A percentile compares a stretch with the other conserved stretches of the same genome.
phyloP scores from a whole-genome alignment of 2,329 filamentous ascomycete species.

The Rachicladosporium sp. region DNA sequence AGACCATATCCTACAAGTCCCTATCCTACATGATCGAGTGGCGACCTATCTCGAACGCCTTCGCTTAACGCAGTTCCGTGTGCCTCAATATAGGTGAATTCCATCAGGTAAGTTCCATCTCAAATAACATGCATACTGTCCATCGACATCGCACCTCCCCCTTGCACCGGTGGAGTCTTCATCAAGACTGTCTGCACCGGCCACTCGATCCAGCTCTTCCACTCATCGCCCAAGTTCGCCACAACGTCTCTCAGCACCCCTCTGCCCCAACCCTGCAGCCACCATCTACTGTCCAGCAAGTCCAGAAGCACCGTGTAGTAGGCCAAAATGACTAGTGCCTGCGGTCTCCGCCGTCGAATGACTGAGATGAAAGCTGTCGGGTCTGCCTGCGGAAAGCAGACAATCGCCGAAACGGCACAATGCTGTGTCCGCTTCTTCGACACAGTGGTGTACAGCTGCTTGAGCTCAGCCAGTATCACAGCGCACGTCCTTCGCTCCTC shows the following conservation, averaged over 20 bases:
- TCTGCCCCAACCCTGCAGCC: constrained; percentile 16
- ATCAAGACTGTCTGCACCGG: constrained; percentile 15
- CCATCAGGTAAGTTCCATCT: too few relatives aligned
- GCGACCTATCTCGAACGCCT: too few relatives aligned
- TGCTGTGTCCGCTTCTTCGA: constrained; percentile 7
- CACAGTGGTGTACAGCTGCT: constrained; percentile 13
- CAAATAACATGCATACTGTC: too few relatives aligned
- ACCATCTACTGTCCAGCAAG: constrained; percentile 18
- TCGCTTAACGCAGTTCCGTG: too few relatives aligned
- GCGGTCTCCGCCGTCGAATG: constrained; percentile 16
- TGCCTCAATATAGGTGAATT: too few relatives aligned
- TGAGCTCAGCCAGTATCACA: constrained; percentile 17
- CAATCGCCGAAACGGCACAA: constrained; percentile 14
- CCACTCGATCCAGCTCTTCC: constrained; percentile 21
- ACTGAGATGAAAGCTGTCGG: constrained; percentile 13
- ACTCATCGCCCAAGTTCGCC: constrained; percentile 13
- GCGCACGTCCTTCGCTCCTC: constrained; percentile 16
- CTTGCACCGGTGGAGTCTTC: constrained; percentile 3
- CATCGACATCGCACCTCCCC: too few relatives aligned
- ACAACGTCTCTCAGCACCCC: constrained; percentile 16
- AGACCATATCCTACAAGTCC: too few relatives aligned
- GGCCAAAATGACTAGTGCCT: constrained; percentile 18
- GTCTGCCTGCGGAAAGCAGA: constrained; percentile 21
- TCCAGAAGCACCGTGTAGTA: constrained; percentile 21
- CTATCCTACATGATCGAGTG: too few relatives aligned